Conservation (phyloP, 179 eudicot species). For the Amaranthus tricolor region DNA sequence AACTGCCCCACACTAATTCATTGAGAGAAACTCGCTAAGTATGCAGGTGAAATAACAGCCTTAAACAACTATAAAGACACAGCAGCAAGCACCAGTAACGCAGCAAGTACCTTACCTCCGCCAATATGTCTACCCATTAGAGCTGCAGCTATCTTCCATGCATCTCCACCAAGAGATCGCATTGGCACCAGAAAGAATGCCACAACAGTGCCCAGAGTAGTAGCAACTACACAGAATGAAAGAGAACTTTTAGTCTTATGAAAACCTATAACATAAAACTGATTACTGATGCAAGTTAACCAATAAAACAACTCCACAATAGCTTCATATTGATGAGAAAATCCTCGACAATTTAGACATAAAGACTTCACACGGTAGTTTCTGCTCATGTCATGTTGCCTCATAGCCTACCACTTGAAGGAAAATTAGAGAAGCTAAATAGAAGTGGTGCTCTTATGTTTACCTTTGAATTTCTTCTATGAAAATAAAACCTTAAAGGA, state of each 20-base stretch:
- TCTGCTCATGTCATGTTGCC: neutral
- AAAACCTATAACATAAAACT: conserved; percentile 13
- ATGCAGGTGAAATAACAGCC: neutral
- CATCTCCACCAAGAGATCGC: conserved; percentile 76
- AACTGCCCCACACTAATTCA: neutral
- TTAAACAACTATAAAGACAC: conserved; percentile 1
- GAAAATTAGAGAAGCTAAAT: neutral
- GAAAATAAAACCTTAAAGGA: neutral
- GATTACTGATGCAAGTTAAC: neutral
- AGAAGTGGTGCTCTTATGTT: no score
- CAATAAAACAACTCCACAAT: neutral
- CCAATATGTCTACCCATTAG: conserved; percentile 92
- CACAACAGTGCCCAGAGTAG: conserved; percentile 63
- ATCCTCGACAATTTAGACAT: neutral
- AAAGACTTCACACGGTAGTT: neutral
- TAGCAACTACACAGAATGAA: conserved; percentile 55
- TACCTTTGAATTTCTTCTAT: neutral
- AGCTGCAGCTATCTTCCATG: conserved; percentile 92
- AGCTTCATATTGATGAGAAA: neutral
- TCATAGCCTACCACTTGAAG: neutral
- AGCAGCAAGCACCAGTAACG: conserved; percentile 2
- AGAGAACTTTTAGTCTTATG: conserved; percentile 14
- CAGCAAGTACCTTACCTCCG: conserved; percentile 51
- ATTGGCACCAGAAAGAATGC: conserved; percentile 80
- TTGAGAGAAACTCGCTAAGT: neutral